Conservation (phyloP, 1,284 basidiomycete species). For the Puccinia brachypodii region DNA sequence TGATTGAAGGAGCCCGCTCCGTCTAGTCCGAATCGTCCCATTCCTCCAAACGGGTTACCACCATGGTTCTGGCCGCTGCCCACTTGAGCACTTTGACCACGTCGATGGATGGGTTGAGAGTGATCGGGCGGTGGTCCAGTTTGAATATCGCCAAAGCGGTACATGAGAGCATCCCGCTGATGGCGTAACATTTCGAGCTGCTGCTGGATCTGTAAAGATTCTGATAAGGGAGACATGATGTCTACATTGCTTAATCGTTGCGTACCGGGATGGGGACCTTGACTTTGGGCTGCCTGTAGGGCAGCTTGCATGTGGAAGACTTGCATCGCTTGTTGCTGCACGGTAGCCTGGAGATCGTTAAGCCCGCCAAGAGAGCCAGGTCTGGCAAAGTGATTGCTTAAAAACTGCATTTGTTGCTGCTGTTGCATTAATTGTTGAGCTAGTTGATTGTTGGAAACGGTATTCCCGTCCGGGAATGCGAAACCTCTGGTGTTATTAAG, state of each 20-base stretch:
- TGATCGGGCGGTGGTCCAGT: conserved; percentile 14
- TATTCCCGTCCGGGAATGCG: conserved; percentile 17
- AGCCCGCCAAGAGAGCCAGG: conserved; percentile 35
- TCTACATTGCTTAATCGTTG: conserved; percentile 37
- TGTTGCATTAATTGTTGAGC: conserved; percentile 43
- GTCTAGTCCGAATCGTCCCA: conserved; percentile 47
- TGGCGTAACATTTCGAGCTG: conserved; percentile 59
- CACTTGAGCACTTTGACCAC: conserved; percentile 50
- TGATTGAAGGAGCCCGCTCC: conserved; percentile 54
- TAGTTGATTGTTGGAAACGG: conserved; percentile 29
- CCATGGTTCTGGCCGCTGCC: conserved; percentile 59
- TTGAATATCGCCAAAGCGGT: conserved; percentile 54
- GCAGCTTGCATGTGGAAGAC: conserved; percentile 51
- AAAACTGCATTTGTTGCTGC: conserved; percentile 45
- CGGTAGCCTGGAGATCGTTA: conserved; percentile 51
- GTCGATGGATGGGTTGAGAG: conserved; percentile 49
- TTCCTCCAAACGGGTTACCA: conserved; percentile 30
- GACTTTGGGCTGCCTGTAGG: conserved; percentile 39
- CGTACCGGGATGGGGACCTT: conserved; percentile 3
- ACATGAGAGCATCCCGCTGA: conserved; percentile 59
- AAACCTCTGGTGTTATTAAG: conserved; percentile 35
- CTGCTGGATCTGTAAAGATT: conserved; percentile 59
- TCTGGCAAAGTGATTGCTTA: conserved; percentile 16
- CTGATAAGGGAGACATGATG: conserved; percentile 53
- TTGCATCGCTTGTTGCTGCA: conserved; percentile 54